These are phyloP conservation scores for Triticum dicoccoides DNA, from an alignment of 176 grass and related monocot genomes.

Conservation along the genomic window DNA sequence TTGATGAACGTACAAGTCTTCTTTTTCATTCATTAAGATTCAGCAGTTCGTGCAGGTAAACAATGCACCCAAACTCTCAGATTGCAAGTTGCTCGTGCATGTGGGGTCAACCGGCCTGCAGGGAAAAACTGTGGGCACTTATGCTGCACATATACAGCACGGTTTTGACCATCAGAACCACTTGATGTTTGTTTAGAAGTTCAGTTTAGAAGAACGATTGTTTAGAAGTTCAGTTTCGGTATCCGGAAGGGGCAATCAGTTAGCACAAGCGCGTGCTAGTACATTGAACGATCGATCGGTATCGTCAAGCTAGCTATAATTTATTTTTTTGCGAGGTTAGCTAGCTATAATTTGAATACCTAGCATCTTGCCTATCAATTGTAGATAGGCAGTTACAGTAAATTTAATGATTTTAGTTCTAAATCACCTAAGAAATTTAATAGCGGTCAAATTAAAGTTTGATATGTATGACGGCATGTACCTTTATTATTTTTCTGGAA, in stretches of 20 bases:
- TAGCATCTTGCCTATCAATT: too few species aligned
- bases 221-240: neutral
- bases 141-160: neutral
- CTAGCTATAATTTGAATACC: too few species aligned
- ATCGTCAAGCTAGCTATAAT: too few species aligned
- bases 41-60: neutral
- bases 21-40: neutral
- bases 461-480: too few species aligned
- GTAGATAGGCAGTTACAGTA: too few species aligned
- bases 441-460: too few species aligned
- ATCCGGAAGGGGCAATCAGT: neutral
- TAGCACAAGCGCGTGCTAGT: neutral
- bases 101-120: neutral
- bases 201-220: too few species aligned
- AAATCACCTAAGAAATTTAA: too few species aligned
- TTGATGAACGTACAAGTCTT: neutral
- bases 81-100: constrained; percentile 13
- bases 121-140: constrained; percentile 29
- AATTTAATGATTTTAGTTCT: too few species aligned
- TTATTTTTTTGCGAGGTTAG: too few species aligned
- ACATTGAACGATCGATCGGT: neutral
- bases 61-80: neutral
- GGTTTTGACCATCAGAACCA: constrained; percentile 22
- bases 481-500: too few species aligned
- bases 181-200: neutral